Evolutionary conservation across 2,329 filamentous ascomycete genomes (phyloP).

Genomic region (Aspergillus tubingensis): DNA sequence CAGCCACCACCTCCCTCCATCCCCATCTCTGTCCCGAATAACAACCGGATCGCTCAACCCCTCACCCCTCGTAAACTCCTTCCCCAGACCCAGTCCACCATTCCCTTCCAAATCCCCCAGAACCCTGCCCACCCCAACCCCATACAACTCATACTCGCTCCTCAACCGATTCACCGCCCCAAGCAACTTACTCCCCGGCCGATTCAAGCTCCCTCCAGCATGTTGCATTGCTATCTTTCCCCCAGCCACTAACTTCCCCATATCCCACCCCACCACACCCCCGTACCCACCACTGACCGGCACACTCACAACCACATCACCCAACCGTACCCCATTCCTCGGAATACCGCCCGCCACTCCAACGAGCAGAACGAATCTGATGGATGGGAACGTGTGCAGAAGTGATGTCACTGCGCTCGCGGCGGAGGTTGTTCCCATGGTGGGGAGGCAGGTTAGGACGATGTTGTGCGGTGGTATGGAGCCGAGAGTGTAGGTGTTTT

Average conservation of each 20-base stretch:
- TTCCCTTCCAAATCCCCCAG: too few relatives aligned
- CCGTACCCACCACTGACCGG: slow-evolving; percentile 19
- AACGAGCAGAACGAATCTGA: slow-evolving; percentile 28
- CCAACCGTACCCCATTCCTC: slow-evolving; percentile 23
- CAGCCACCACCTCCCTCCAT: too few relatives aligned
- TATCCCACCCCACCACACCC: slow-evolving; percentile 18
- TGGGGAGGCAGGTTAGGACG: slow-evolving; percentile 24
- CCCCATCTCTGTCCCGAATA: too few relatives aligned
- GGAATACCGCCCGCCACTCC: slow-evolving; percentile 31
- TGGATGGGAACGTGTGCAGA: slow-evolving; percentile 20
- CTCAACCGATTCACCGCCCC: too few relatives aligned
- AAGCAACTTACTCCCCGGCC: too few relatives aligned
- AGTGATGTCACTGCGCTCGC: slow-evolving; percentile 23
- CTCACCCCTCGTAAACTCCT: too few relatives aligned
- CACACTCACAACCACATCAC: slow-evolving; percentile 30
- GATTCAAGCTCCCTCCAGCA: too few relatives aligned
- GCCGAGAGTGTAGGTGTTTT: slow-evolving; percentile 22
- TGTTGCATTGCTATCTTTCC: too few relatives aligned
- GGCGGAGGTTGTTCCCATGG: slow-evolving; percentile 21
- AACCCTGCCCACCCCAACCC: too few relatives aligned
- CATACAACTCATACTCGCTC: too few relatives aligned
- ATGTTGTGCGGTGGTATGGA: slow-evolving; percentile 24
- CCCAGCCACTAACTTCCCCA: not conserved
- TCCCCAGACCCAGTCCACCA: too few relatives aligned
- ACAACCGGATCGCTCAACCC: too few relatives aligned